Evolutionary conservation across 2,329 filamentous ascomycete genomes (phyloP).

Genomic region (Bipolaris gigantea): DNA sequence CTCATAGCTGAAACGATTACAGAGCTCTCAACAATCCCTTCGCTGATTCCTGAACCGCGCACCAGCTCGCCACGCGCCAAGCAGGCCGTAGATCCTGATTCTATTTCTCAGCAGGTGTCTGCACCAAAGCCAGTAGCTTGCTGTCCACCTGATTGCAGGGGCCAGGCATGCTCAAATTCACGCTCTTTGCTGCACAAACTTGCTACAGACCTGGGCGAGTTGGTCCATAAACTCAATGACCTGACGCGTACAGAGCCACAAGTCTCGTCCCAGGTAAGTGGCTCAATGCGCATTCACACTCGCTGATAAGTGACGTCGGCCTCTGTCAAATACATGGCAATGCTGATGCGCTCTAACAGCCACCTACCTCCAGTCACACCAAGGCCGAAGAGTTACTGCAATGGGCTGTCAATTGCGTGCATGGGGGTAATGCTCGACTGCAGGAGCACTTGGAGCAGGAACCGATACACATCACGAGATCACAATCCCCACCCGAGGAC

Average conservation of each 20-base stretch:
- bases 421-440: slow-evolving; percentile 26
- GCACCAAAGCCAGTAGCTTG: slow-evolving; percentile 24
- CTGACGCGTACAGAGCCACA: slow-evolving; percentile 25
- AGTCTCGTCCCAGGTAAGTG: slow-evolving; percentile 27
- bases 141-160: slow-evolving; percentile 29
- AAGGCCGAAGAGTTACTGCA: slow-evolving; percentile 22
- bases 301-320: slow-evolving; percentile 1
- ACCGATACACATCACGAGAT: slow-evolving; percentile 14
- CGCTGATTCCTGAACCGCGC: slow-evolving; percentile 20
- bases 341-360: slow-evolving; percentile 20
- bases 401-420: slow-evolving; percentile 30
- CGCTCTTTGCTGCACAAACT: slow-evolving; percentile 30
- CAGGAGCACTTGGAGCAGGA: slow-evolving; percentile 20
- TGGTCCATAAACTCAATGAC: slow-evolving; percentile 23
- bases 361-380: slow-evolving; percentile 12
- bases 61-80: slow-evolving; percentile 20
- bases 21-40: slow-evolving; percentile 21
- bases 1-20: slow-evolving; percentile 27
- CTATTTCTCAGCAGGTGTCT: slow-evolving; percentile 24
- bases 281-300: background rate
- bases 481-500: slow-evolving; percentile 14
- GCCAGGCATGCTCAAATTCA: slow-evolving; percentile 28
- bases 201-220: slow-evolving; percentile 23
- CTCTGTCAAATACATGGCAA: background rate
- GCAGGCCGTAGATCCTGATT: slow-evolving; percentile 19